Base-by-base conservation (phyloP, 2,329 filamentous ascomycete species). In the Keithomyces neogunnii region DNA sequence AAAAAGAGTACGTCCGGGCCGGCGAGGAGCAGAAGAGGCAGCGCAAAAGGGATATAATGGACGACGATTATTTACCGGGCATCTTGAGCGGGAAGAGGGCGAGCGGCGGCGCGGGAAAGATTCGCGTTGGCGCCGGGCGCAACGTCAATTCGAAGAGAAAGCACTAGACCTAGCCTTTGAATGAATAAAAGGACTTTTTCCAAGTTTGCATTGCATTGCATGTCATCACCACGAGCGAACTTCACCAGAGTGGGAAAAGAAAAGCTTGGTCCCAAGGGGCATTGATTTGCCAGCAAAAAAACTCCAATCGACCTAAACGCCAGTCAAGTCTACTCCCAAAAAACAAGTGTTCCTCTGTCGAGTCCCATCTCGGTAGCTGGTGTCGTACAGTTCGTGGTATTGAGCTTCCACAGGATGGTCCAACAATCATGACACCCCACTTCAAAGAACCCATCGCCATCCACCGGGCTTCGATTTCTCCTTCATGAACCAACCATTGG, bases 61-160 rank as follows among this genome's bases (percentile, higher is more conserved):
- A 97, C 64, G 85, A 95, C 64, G 92, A 99, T 69, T 95, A 91
- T 66, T 69, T 97, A 56, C 93, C 93, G 0, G 77, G 82, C 35
- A 88, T 99, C 46, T 65, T 99, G 63, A 93, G 83, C 1, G 93
- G 93, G 0, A 83, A 91, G 61, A 76, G 92, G 58, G 77, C 65
- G 19, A 19, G 19, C 6, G 80, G 78, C 45, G 71, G 70, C 4
- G 79, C 81, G 2, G 86, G 86, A 1, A 85, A 81, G 68, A 81
- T 88, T 53, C 86, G 82, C 63, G 83, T 97, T 9, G 93, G 93
- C 7, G 90, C 89, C 9, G 93, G 93, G 7, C 82, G 84, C 63
- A 89, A 86, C 63, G 81, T 97, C 49, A 99, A 99, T 69, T 85
- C 88, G 36, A 86, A 75, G 67, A 87, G 84, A 71, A 73, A 79